These are phyloP conservation scores for Peronosclerospora sorghi DNA, from an alignment of 352 stramenopile species.

Conservation along the genomic window DNA sequence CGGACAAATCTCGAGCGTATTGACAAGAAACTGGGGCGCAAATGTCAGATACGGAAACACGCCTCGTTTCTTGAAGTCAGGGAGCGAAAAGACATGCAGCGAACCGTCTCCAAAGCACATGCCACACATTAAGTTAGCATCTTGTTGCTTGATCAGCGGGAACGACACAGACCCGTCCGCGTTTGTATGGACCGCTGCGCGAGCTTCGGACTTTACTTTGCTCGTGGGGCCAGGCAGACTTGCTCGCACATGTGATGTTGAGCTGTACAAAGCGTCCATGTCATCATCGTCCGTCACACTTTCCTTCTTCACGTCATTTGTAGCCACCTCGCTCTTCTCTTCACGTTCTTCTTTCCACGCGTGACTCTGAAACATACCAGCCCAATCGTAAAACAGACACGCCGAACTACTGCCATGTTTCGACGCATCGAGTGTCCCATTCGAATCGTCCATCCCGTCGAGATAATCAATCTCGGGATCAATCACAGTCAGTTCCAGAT, in stretches of 20 bases:
- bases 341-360: conserved; percentile 45
- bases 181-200: conserved; percentile 8
- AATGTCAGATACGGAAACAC: conserved; percentile 80
- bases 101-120: conserved; percentile 75
- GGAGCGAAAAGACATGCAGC: conserved; percentile 72
- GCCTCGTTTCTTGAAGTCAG: conserved; percentile 71
- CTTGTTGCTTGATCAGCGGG: conserved; percentile 31
- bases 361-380: conserved; percentile 63
- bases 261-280: conserved; percentile 59
- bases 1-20: conserved; percentile 59
- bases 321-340: conserved; percentile 12
- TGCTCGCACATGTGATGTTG: conserved; percentile 24
- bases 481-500: conserved; percentile 73
- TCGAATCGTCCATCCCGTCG: conserved; percentile 19
- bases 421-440: conserved; percentile 19
- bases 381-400: conserved; percentile 80
- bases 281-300: conserved; percentile 35
- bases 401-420: conserved; percentile 43
- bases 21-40: conserved; percentile 62
- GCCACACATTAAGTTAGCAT: conserved; percentile 73
- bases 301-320: conserved; percentile 8
- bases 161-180: conserved; percentile 38
- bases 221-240: conserved; percentile 7
- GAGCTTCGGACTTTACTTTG: conserved; percentile 1
- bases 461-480: conserved; percentile 57